Evolutionary conservation across 345 rosid species (phyloP).

Genomic region (Kernera saxatilis): DNA sequence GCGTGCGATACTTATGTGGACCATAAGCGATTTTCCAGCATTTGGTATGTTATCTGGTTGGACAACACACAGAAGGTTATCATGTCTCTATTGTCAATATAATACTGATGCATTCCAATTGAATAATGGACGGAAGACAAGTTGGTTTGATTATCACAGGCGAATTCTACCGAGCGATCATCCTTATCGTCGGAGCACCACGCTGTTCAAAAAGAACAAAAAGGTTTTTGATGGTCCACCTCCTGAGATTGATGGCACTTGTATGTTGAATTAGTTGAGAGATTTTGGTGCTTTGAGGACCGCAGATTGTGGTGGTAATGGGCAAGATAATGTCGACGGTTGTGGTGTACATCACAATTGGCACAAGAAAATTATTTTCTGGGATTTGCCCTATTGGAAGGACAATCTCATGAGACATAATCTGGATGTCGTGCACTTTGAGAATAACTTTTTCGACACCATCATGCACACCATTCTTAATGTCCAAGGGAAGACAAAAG

Average conservation of each 20-base stretch:
- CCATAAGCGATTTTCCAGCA: not conserved
- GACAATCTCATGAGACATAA: too few species aligned
- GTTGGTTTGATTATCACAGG: too few species aligned
- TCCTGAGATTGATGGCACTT: not conserved
- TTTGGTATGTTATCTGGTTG: not conserved
- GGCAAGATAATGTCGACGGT: too few species aligned
- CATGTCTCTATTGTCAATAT: not conserved
- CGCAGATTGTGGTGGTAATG: too few species aligned
- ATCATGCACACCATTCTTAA: too few species aligned
- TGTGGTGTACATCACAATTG: too few species aligned
- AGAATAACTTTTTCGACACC: too few species aligned
- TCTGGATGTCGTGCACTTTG: too few species aligned
- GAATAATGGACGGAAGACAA: not conserved
- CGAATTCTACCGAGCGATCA: too few species aligned
- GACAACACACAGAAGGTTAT: not conserved
- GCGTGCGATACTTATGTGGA: not conserved
- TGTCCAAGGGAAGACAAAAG: not conserved
- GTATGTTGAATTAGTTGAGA: not conserved
- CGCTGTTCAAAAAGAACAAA: not conserved
- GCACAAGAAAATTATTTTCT: too few species aligned
- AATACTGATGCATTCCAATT: not conserved
- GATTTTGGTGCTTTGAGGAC: too few species aligned
- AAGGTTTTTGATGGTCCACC: not conserved
- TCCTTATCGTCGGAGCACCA: not conserved
- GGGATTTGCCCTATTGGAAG: too few species aligned